phyloP scores from a whole-genome alignment of 176 grass and related monocot genomes.

The Tuctoria greenei region DNA sequence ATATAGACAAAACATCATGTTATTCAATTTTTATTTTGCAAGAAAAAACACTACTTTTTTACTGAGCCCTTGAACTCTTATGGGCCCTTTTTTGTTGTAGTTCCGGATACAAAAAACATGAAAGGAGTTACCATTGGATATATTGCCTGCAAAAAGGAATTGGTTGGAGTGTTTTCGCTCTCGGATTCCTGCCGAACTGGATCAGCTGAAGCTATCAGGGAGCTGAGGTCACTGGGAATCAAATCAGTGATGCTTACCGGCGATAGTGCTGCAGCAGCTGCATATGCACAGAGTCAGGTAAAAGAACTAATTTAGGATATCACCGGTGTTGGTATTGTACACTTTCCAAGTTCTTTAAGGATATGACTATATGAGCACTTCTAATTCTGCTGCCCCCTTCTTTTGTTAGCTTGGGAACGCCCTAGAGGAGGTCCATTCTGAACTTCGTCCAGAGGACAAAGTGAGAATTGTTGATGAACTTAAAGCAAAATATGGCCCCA shows the following conservation, averaged over 20 bases:
- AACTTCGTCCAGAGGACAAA: slow-evolving; percentile 91
- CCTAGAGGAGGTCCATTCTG: slow-evolving; percentile 64
- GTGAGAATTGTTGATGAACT: slow-evolving; percentile 73
- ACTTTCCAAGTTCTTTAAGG: background rate
- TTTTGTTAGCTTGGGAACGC: slow-evolving; percentile 62
- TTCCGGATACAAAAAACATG: slow-evolving; percentile 54
- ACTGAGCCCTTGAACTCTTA: background rate
- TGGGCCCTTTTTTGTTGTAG: slow-evolving; percentile 33
- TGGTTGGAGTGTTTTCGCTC: slow-evolving; percentile 79
- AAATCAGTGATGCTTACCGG: slow-evolving; percentile 94
- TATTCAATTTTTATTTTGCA: background rate
- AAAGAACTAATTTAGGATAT: too few relatives aligned
- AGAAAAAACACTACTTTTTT: background rate
- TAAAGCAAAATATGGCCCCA: slow-evolving; percentile 60
- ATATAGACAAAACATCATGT: background rate
- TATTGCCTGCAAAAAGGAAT: slow-evolving; percentile 45
- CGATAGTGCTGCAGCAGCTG: slow-evolving; percentile 68
- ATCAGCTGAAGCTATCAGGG: slow-evolving; percentile 68
- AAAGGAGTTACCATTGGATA: slow-evolving; percentile 76
- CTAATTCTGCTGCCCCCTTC: background rate
- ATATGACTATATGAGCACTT: background rate
- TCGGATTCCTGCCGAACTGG: slow-evolving; percentile 86
- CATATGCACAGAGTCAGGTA: slow-evolving; percentile 74
- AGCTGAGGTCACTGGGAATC: slow-evolving; percentile 75
- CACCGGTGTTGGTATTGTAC: background rate